Percentiles rank a stretch among this genome's conserved stretches.
These are phyloP conservation scores for Xylaria venustula DNA, from an alignment of 495 filamentous ascomycete species.

Conservation along the genomic window DNA sequence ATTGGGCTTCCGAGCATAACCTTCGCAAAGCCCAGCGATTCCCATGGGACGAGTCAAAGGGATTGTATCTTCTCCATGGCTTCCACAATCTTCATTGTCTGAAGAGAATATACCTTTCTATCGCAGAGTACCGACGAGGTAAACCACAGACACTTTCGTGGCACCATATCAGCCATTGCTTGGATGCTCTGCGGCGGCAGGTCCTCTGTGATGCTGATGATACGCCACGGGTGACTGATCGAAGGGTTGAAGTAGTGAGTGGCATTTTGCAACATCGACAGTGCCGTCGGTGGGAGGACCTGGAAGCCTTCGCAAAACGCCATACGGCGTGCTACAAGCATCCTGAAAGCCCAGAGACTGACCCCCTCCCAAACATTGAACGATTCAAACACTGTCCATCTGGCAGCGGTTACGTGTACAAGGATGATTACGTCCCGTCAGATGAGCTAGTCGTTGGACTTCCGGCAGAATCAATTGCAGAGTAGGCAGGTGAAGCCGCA, in stretches of 20 bases:
- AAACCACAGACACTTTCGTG: constrained; percentile 2
- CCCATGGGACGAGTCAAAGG: constrained; percentile 14
- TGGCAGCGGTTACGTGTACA: constrained; percentile 6
- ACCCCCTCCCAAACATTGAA: not conserved
- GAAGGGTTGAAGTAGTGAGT: constrained; percentile 9
- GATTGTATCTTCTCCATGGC: constrained; percentile 25
- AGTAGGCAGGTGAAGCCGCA: not conserved
- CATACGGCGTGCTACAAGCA: constrained; percentile 38
- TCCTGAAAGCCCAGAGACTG: constrained; percentile 2
- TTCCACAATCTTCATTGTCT: constrained; percentile 15
- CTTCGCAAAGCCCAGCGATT: constrained; percentile 12
- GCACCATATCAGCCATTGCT: constrained; percentile 29
- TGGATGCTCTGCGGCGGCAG: constrained; percentile 28
- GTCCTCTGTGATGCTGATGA: constrained; percentile 34
- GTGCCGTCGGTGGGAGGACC: constrained; percentile 25
- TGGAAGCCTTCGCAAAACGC: constrained; percentile 18
- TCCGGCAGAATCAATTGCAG: constrained; percentile 4
- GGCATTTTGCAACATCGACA: constrained; percentile 20
- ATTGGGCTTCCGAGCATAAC: constrained; percentile 3
- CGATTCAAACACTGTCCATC: constrained; percentile 14
- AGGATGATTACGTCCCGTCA: constrained; percentile 6
- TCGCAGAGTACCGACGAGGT: constrained; percentile 15
- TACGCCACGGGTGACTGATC: constrained; percentile 20
- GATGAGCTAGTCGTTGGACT: constrained; percentile 2
- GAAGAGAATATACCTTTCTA: constrained; percentile 12